Base-by-base conservation (phyloP, 306 rosid species). In the Lagenaria siceraria region DNA sequence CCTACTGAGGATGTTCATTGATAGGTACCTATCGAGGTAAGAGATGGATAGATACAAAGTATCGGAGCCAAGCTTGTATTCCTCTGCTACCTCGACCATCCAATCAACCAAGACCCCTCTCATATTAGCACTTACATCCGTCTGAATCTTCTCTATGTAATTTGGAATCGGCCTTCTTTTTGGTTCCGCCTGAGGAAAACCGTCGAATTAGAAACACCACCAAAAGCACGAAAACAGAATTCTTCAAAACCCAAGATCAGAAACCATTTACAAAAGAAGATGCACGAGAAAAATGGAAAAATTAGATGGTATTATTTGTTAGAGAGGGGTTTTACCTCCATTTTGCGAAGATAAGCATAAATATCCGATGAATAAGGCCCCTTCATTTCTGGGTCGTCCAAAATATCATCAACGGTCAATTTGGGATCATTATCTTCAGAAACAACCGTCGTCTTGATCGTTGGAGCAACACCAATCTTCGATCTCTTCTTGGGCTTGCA, bases 41-140 rank as follows among this genome's bases (percentile, higher is more conserved):
- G 88, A 74, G 55, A 92, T 82, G 4, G 84, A 78, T 49, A 92
- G 89, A 80, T 79, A 90, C 22, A 92, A 83, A 40, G 99, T 87
- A 25, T 95, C 99, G 0, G 99, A 80, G 58, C 86, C 85, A 40
- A 95, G 97, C 62, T 87, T 88, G 69, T 90, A 90, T 38, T 95
- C 97, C 74, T 95, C 99, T 0, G 99, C 92, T 79, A 95, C 97
- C 56, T 92, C 96, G 17, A 95, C 93, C 78, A 95, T 83, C 99
- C 99, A 95, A 83, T 95, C 97, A 15, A 95, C 93, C 72, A 95
- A 63, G 35, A 89, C 77, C 54, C 92, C 96, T 51, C 97, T 86
- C 97, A 95, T 92, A 56, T 80, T 86, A 3, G 91, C 85, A 83
- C 84, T 86, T 35, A 95, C 24, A 53, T 92, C 97, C n/a, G 51